Conservation (phyloP, 1,284 basidiomycete species). For the Sporisorium exsertum region DNA sequence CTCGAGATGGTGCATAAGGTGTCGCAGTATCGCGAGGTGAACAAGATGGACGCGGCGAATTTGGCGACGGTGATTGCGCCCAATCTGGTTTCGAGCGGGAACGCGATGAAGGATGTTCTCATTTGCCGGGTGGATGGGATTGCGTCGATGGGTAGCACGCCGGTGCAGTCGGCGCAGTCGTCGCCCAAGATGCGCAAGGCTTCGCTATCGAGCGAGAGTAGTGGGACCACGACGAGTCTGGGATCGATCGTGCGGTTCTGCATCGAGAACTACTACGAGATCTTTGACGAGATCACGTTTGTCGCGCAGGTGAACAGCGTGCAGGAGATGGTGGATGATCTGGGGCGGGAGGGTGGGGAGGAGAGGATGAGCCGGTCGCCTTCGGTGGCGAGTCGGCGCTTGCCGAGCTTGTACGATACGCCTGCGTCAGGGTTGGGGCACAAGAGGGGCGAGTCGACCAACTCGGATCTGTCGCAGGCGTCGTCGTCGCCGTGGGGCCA, state of each 20-base stretch:
- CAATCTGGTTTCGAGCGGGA: slow-evolving; percentile 73
- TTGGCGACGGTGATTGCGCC: slow-evolving; percentile 82
- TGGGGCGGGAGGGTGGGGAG: slow-evolving; percentile 4
- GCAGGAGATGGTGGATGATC: slow-evolving; percentile 38
- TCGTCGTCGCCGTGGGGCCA: slow-evolving; percentile 12
- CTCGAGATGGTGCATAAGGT: slow-evolving; percentile 82
- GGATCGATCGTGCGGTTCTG: slow-evolving; percentile 80
- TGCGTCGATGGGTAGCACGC: slow-evolving; percentile 75
- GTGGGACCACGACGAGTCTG: slow-evolving; percentile 70
- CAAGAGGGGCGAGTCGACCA: slow-evolving; percentile 16
- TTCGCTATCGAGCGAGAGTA: background rate
- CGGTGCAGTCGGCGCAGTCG: background rate
- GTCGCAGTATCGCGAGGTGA: slow-evolving; percentile 75
- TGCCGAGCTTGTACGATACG: slow-evolving; percentile 16
- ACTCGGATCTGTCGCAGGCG: slow-evolving; percentile 16
- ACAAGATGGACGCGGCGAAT: slow-evolving; percentile 85
- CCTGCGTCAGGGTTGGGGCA: slow-evolving; percentile 15
- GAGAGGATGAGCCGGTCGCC: slow-evolving; percentile 10
- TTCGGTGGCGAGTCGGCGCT: slow-evolving; percentile 10
- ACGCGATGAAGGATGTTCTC: slow-evolving; percentile 52
- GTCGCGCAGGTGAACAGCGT: slow-evolving; percentile 19
- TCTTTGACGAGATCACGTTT: slow-evolving; percentile 75
- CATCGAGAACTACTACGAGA: slow-evolving; percentile 83
- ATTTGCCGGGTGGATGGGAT: slow-evolving; percentile 77
- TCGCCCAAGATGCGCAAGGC: slow-evolving; percentile 16